A percentile compares a stretch with the other conserved stretches of the same genome.
These are phyloP conservation scores for Rhizopogon vinicolor DNA, from an alignment of 768 basidiomycete genomes.

Conservation along the genomic window DNA sequence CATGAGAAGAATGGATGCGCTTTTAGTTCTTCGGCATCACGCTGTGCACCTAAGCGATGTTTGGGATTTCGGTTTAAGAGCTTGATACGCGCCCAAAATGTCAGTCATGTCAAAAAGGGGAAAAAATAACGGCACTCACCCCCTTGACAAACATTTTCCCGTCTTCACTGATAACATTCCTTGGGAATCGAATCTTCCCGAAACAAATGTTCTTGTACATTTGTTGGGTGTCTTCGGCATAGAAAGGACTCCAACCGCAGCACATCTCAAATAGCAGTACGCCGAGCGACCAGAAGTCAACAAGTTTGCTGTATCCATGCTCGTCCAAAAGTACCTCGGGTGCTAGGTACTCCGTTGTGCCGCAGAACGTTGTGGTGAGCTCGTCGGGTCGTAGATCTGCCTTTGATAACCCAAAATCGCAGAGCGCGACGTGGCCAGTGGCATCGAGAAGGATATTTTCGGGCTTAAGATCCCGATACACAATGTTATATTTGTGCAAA, in stretches of 20 bases:
- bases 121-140: slow-evolving; percentile 46
- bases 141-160: slow-evolving; percentile 99
- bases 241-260: slow-evolving; percentile 99
- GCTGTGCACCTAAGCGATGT: slow-evolving; percentile 86
- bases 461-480: slow-evolving; percentile 94
- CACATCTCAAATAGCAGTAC: slow-evolving; percentile 99
- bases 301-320: slow-evolving; percentile 96
- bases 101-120: slow-evolving; percentile 9
- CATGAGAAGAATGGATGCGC: slow-evolving; percentile 90
- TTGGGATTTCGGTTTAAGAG: slow-evolving; percentile 98
- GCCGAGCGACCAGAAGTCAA: slow-evolving; percentile 97
- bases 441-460: slow-evolving; percentile 98
- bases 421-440: slow-evolving; percentile 96
- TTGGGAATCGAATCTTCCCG: slow-evolving; percentile 97
- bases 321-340: slow-evolving; percentile 99
- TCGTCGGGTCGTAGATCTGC: slow-evolving; percentile 91
- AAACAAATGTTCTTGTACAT: slow-evolving; percentile 99
- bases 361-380: slow-evolving; percentile 98
- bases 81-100: slow-evolving; percentile 34
- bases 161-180: slow-evolving; percentile 94
- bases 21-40: slow-evolving; percentile 92
- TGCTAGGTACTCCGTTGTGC: slow-evolving; percentile 97
- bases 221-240: slow-evolving; percentile 98
- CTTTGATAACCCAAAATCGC: slow-evolving; percentile 98
- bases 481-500: slow-evolving; percentile 96